phyloP scores from a whole-genome alignment of 805 yeast genomes.

The Saturnispora saitoi region DNA sequence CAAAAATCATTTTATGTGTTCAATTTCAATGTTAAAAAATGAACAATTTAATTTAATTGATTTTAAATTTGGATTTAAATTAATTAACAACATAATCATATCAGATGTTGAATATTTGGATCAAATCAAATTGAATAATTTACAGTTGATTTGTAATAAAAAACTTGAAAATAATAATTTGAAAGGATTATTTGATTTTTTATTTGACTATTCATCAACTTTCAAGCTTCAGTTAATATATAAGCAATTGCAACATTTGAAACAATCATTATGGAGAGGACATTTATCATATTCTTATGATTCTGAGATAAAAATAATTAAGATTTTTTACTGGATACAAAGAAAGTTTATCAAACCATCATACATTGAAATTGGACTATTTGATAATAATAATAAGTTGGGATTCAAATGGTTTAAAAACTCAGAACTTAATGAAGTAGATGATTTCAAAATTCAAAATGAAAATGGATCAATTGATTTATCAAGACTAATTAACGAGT shows the following conservation, averaged over 20 bases:
- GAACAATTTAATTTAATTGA: slow-evolving; percentile 74
- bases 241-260: slow-evolving; percentile 44
- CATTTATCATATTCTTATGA: slow-evolving; percentile 50
- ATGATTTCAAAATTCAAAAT: slow-evolving; percentile 27
- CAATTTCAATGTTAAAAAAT: slow-evolving; percentile 63
- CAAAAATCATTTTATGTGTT: slow-evolving; percentile 59
- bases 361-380: slow-evolving; percentile 53
- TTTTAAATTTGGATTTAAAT: slow-evolving; percentile 54
- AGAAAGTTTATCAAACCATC: slow-evolving; percentile 39
- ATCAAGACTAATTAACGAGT: slow-evolving; percentile 30
- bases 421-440: slow-evolving; percentile 27
- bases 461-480: slow-evolving; percentile 29
- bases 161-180: slow-evolving; percentile 38
- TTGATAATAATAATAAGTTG: slow-evolving; percentile 36
- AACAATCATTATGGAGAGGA: slow-evolving; percentile 48
- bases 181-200: slow-evolving; percentile 43
- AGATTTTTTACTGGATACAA: slow-evolving; percentile 58
- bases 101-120: slow-evolving; percentile 26
- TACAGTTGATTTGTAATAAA: slow-evolving; percentile 51
- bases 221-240: slow-evolving; percentile 56
- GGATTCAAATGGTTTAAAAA: slow-evolving; percentile 58
- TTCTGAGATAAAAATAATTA: slow-evolving; percentile 44
- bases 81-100: slow-evolving; percentile 27
- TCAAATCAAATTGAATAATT: slow-evolving; percentile 27
- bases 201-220: slow-evolving; percentile 53